Conservation (phyloP, 2,329 filamentous ascomycete genomes). For the Calonectria pseudoreteaudii region DNA sequence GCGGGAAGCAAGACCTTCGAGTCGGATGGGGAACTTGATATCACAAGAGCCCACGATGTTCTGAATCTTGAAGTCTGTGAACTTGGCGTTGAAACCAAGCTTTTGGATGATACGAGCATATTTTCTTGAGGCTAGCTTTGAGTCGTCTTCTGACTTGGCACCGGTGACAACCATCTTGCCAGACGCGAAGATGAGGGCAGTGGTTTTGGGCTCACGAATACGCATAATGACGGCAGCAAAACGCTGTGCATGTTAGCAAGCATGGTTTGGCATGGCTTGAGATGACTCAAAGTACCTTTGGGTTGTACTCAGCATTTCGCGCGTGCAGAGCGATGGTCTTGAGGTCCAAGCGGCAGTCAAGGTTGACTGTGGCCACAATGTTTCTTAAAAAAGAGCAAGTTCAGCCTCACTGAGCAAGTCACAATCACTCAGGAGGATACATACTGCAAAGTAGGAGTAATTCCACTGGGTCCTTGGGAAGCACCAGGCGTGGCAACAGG, state of each 20-base stretch:
- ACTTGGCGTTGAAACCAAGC: slow-evolving; percentile 99
- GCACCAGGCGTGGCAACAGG: slow-evolving; percentile 92
- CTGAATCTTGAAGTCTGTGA: slow-evolving; percentile 99
- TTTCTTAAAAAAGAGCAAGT: slow-evolving; percentile 76
- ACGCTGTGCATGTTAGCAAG: slow-evolving; percentile 71
- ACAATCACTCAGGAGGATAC: slow-evolving; percentile 66
- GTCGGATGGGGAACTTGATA: slow-evolving; percentile 98
- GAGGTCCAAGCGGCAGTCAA: slow-evolving; percentile 95
- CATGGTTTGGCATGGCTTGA: slow-evolving; percentile 15
- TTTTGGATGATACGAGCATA: slow-evolving; percentile 99
- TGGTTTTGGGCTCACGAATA: slow-evolving; percentile 99
- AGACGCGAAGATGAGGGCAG: slow-evolving; percentile 95
- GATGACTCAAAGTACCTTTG: slow-evolving; percentile 77
- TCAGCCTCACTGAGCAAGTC: slow-evolving; percentile 63
- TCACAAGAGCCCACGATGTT: slow-evolving; percentile 99
- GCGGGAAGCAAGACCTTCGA: slow-evolving; percentile 94
- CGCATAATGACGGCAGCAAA: slow-evolving; percentile 99
- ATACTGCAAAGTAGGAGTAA: slow-evolving; percentile 96
- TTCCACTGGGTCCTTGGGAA: slow-evolving; percentile 84
- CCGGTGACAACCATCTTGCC: slow-evolving; percentile 99
- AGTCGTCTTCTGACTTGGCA: slow-evolving; percentile 97
- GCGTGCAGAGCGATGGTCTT: slow-evolving; percentile 99
- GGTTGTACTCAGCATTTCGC: slow-evolving; percentile 98
- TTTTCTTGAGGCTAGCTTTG: slow-evolving; percentile 95
- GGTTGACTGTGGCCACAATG: slow-evolving; percentile 98